phyloP scores from a whole-genome alignment of 495 filamentous ascomycete species.

The Aspergillus taichungensis region DNA sequence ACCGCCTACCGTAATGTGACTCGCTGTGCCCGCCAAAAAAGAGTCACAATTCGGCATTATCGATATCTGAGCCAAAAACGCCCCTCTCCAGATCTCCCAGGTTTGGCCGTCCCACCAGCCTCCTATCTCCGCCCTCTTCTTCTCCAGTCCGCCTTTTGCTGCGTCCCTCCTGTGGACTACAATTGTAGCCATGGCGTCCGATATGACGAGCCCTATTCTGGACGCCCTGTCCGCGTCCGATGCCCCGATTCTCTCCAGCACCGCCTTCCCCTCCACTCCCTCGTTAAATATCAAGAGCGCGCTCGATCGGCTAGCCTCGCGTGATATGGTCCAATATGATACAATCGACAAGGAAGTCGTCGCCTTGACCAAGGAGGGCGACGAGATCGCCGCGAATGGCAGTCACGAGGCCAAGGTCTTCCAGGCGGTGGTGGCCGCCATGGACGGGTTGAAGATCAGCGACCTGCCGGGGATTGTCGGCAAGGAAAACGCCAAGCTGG shows the following conservation, averaged over 20 bases:
- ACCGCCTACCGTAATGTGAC: constrained; percentile 12
- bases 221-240: constrained; percentile 54
- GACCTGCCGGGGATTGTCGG: constrained; percentile 73
- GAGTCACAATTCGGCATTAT: constrained; percentile 19
- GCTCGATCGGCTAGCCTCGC: constrained; percentile 71
- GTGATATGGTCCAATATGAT: constrained; percentile 81
- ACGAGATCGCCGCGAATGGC: constrained; percentile 70
- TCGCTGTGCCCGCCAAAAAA: constrained; percentile 10
- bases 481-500: constrained; percentile 76
- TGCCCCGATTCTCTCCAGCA: constrained; percentile 58
- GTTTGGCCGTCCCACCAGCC: constrained; percentile 7
- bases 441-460: constrained; percentile 71
- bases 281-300: constrained; percentile 74
- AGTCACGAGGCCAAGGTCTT: constrained; percentile 95
- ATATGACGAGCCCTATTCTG: constrained; percentile 58
- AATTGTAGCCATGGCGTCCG: constrained; percentile 45
- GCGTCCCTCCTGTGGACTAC: constrained; percentile 18
- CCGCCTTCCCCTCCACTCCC: constrained; percentile 65
- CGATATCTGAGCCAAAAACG: constrained; percentile 4
- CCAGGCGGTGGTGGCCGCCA: constrained; percentile 64
- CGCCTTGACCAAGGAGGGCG: constrained; percentile 69
- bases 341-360: constrained; percentile 70
- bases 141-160: constrained; percentile 7
- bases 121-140: constrained; percentile 4
- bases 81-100: no score